Evolutionary conservation across 768 basidiomycete species (phyloP).

Genomic region (Mycena crocata): DNA sequence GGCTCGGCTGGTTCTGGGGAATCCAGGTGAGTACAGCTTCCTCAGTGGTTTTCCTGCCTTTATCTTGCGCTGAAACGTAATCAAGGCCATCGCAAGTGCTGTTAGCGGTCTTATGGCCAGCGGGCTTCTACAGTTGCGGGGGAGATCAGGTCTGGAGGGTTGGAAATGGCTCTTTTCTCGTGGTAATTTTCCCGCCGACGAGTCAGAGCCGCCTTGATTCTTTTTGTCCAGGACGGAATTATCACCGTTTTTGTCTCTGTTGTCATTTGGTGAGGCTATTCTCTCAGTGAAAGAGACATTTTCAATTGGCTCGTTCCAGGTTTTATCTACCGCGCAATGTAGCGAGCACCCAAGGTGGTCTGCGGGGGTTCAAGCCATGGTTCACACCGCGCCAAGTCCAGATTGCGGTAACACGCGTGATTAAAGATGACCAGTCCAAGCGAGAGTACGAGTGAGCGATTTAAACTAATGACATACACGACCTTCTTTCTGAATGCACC

Average conservation of each 20-base stretch:
- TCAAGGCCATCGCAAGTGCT: constrained; percentile 48
- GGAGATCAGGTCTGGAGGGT: constrained; percentile 48
- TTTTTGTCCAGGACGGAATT: constrained; percentile 43
- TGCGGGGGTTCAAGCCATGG: constrained; percentile 50
- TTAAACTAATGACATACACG: neutral
- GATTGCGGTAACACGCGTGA: constrained; percentile 51
- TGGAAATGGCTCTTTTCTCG: constrained; percentile 57
- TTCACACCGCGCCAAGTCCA: constrained; percentile 47
- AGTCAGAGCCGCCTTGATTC: neutral
- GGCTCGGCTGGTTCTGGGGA: constrained; percentile 58
- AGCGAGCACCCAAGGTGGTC: constrained; percentile 43
- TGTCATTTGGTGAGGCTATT: constrained; percentile 43
- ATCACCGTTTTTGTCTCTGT: constrained; percentile 49
- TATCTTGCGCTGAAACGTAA: neutral
- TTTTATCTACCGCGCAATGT: constrained; percentile 51
- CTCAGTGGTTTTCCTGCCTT: neutral
- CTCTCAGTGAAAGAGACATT: too few species aligned
- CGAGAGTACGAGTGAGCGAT: constrained; percentile 48
- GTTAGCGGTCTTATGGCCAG: constrained; percentile 56
- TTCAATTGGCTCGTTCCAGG: constrained; percentile 32
- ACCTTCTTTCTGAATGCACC: neutral
- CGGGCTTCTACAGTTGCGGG: constrained; percentile 51
- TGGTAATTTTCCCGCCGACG: constrained; percentile 21
- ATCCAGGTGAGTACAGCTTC: constrained; percentile 37
- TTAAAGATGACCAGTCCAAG: constrained; percentile 53